Evolutionary conservation across 805 yeast genomes (phyloP).

Genomic region (Lipomyces anomalus): DNA sequence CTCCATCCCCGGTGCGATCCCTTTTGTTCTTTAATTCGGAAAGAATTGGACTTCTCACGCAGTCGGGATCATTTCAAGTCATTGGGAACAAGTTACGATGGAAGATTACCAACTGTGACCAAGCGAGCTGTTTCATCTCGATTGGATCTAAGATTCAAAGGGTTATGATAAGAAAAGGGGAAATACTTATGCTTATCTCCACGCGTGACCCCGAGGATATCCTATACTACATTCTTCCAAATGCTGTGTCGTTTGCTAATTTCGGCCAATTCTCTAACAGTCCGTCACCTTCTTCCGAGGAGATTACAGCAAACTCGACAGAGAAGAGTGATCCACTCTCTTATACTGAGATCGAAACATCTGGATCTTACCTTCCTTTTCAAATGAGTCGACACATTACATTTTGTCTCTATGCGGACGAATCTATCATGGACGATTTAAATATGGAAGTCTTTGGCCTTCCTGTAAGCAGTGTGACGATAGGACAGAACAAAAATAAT

Average conservation of each 20-base stretch:
- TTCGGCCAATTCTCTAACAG: neutral
- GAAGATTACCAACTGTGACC: neutral
- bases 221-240: neutral
- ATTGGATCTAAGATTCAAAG: neutral
- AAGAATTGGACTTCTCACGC: neutral
- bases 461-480: neutral
- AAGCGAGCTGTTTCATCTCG: neutral
- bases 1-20: neutral
- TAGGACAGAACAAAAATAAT: too few relatives aligned
- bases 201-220: neutral
- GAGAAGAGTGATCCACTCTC: neutral
- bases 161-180: neutral
- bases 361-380: neutral
- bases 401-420: neutral
- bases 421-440: neutral
- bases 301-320: neutral
- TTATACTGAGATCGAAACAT: neutral
- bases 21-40: neutral
- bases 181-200: neutral
- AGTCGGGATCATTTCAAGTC: neutral
- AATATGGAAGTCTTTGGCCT: neutral
- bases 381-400: too few relatives aligned
- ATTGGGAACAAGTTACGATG: neutral
- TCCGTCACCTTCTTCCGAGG: neutral
- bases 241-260: neutral